Conservation (phyloP, 805 yeast genomes). For the Saturnispora dispora region DNA sequence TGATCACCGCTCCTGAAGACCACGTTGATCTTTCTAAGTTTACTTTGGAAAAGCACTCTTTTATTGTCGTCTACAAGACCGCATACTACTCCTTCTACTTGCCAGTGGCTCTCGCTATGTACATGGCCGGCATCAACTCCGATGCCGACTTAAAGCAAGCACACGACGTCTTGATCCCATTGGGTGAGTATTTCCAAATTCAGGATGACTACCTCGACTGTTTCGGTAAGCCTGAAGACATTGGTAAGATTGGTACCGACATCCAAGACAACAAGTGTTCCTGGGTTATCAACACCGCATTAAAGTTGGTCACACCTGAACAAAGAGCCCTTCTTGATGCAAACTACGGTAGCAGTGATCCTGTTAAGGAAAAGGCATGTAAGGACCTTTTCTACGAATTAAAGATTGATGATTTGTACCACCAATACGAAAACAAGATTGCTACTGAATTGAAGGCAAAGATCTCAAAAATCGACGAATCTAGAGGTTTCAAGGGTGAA, state of each 20-base stretch:
- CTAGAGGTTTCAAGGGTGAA: slow-evolving; percentile 84
- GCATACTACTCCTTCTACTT: slow-evolving; percentile 95
- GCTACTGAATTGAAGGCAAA: slow-evolving; percentile 54
- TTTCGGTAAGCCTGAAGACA: slow-evolving; percentile 94
- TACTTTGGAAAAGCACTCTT: slow-evolving; percentile 81
- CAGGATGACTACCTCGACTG: slow-evolving; percentile 97
- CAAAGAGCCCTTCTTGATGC: slow-evolving; percentile 78
- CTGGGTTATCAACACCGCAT: slow-evolving; percentile 93
- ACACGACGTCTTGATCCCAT: slow-evolving; percentile 75
- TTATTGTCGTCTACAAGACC: slow-evolving; percentile 92
- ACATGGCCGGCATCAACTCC: slow-evolving; percentile 68
- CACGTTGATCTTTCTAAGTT: slow-evolving; percentile 82
- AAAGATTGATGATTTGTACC: slow-evolving; percentile 60
- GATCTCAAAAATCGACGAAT: slow-evolving; percentile 74
- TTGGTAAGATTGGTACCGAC: slow-evolving; percentile 98
- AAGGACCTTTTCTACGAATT: slow-evolving; percentile 69
- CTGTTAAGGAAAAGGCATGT: slow-evolving; percentile 54
- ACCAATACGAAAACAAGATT: slow-evolving; percentile 71
- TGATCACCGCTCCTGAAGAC: slow-evolving; percentile 96
- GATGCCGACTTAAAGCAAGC: slow-evolving; percentile 81
- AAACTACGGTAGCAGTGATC: slow-evolving; percentile 83
- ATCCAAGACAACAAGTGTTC: slow-evolving; percentile 97
- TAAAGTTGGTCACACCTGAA: slow-evolving; percentile 64
- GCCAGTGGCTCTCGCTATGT: slow-evolving; percentile 97
- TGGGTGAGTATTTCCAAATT: slow-evolving; percentile 97